Evolutionary conservation across 495 filamentous ascomycete species (phyloP).

Genomic region (Aspergillus haitiensis): DNA sequence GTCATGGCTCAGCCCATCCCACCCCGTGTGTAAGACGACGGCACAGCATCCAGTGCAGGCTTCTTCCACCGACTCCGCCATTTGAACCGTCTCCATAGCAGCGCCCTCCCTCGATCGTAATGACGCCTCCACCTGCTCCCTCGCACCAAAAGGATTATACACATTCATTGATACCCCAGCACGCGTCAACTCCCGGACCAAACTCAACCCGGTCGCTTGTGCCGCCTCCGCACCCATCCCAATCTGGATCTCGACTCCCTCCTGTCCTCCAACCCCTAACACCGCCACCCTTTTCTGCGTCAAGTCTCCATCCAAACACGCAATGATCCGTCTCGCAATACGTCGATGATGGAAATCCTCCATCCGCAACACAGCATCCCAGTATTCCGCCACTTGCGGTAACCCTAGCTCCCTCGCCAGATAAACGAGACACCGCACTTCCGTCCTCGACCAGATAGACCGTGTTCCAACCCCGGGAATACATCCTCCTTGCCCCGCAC

Average conservation of each 20-base stretch:
- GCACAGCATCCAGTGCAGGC: slow-evolving; percentile 22
- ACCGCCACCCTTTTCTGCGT: slow-evolving; percentile 66
- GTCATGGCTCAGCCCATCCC: slow-evolving; percentile 19
- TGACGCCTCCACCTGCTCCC: slow-evolving; percentile 2
- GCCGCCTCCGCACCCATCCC: slow-evolving; percentile 40
- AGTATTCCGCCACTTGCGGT: slow-evolving; percentile 70
- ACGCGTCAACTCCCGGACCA: slow-evolving; percentile 60
- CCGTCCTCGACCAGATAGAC: slow-evolving; percentile 64
- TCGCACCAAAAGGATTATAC: slow-evolving; percentile 57
- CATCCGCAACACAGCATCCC: slow-evolving; percentile 57
- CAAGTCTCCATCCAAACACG: slow-evolving; percentile 62
- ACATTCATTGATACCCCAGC: slow-evolving; percentile 60
- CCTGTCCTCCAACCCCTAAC: slow-evolving; percentile 72
- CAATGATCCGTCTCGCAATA: slow-evolving; percentile 58
- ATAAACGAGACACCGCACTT: slow-evolving; percentile 70
- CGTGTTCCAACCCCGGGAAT: too few relatives aligned
- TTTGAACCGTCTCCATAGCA: not conserved
- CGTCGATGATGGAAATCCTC: slow-evolving; percentile 69
- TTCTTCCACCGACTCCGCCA: slow-evolving; percentile 16
- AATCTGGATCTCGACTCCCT: slow-evolving; percentile 63
- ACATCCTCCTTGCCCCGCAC: slow-evolving; percentile 25
- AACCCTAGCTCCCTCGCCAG: slow-evolving; percentile 65
- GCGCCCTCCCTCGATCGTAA: slow-evolving; percentile 1
- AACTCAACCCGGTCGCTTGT: slow-evolving; percentile 44
- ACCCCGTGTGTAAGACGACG: slow-evolving; percentile 14